phyloP scores from a whole-genome alignment of 441 rosid genomes.

The Aquilaria agallochum region DNA sequence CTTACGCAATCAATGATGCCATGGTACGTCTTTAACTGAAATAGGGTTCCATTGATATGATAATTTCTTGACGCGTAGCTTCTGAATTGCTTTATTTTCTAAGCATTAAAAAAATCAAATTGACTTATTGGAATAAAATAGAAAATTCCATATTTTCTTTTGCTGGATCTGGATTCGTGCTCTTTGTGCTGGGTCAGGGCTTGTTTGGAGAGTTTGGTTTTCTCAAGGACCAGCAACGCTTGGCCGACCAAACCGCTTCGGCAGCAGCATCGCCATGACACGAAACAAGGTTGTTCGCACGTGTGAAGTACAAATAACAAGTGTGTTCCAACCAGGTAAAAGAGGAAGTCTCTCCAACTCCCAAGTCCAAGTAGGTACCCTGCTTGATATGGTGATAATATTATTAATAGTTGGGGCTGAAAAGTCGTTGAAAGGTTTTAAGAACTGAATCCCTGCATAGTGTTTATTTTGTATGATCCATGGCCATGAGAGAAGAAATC shows the following conservation, averaged over 20 bases:
- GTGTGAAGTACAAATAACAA: constrained; percentile 9
- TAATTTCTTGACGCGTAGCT: not conserved
- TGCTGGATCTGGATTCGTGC: constrained; percentile 3
- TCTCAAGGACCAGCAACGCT: constrained; percentile 26
- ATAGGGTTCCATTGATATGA: not conserved
- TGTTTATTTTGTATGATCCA: constrained; percentile 11
- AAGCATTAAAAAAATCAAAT: not conserved
- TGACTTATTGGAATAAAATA: not conserved
- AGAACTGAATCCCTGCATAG: constrained; percentile 14
- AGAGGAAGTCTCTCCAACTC: constrained; percentile 13
- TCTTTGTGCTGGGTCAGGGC: constrained; percentile 41
- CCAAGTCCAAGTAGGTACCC: not conserved
- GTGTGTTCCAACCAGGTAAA: constrained; percentile 18
- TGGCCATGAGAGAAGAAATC: constrained; percentile 20
- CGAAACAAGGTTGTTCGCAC: constrained; percentile 9
- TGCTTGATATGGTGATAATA: too few species aligned
- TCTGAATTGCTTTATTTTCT: not conserved
- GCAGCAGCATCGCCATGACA: constrained; percentile 27
- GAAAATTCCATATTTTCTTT: not conserved
- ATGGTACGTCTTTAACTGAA: constrained; percentile 44
- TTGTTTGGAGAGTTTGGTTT: constrained; percentile 60
- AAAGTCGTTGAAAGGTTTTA: constrained; percentile 13
- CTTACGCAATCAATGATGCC: constrained; percentile 78
- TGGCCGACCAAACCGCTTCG: constrained; percentile 9
- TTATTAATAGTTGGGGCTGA: not conserved